phyloP scores from a whole-genome alignment of 345 rosid genomes.

The Lagerstroemia speciosa region DNA sequence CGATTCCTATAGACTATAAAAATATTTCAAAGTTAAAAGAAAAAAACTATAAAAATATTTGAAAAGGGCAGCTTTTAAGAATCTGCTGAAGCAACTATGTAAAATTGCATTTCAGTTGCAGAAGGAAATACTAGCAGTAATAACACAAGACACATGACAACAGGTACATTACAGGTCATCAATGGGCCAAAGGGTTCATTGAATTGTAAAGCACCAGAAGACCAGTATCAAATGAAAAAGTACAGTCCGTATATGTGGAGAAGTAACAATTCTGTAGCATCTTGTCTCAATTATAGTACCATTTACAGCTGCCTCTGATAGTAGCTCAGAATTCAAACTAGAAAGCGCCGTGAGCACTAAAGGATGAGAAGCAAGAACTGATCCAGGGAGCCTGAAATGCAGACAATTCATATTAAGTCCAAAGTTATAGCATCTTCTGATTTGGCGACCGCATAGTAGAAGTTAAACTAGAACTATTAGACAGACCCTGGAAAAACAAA shows the following conservation, averaged over 20 bases:
- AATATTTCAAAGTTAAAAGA: not conserved
- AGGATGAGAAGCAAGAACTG: conserved; percentile 78
- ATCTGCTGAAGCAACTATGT: not conserved
- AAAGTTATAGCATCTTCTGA: not conserved
- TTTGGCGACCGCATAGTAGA: not conserved
- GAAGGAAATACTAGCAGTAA: not conserved
- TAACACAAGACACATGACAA: not conserved
- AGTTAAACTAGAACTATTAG: not conserved
- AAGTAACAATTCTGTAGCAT: conserved; percentile 4
- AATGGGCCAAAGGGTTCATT: not conserved
- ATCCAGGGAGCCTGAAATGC: conserved; percentile 77
- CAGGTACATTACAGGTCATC: not conserved
- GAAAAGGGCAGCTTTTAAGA: not conserved
- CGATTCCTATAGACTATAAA: not conserved
- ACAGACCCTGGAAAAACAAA: not conserved
- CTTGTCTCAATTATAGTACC: conserved; percentile 40
- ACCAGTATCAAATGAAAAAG: not conserved
- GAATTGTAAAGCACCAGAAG: not conserved
- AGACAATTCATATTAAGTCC: conserved; percentile 13
- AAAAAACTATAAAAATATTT: too few relatives aligned
- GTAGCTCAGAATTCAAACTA: conserved; percentile 73
- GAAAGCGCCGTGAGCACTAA: conserved; percentile 83
- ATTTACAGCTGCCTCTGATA: conserved; percentile 95
- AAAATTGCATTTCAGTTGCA: not conserved
- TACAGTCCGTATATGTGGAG: not conserved